These are phyloP conservation scores for Canavalia gladiata DNA, from an alignment of 306 rosid species.

Conservation along the genomic window DNA sequence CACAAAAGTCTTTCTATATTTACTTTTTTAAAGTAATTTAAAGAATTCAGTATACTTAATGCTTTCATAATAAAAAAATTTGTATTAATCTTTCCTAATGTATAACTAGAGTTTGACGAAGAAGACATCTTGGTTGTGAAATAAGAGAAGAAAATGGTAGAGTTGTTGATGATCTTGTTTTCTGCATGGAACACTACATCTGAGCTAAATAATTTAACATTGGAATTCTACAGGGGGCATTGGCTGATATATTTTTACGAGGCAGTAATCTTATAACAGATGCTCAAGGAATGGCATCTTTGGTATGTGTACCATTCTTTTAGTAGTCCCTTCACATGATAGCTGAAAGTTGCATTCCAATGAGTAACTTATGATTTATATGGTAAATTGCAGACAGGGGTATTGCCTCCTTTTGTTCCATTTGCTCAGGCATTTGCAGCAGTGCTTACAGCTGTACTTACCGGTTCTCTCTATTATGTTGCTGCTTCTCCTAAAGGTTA, in stretches of 20 bases:
- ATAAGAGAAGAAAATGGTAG: not conserved
- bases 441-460: conserved; percentile 86
- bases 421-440: conserved; percentile 99
- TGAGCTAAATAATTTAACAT: conserved; percentile 18
- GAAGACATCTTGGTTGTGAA: conserved; percentile 34
- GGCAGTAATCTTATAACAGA: conserved; percentile 78
- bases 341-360: conserved; percentile 24
- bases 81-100: not conserved
- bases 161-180: not conserved
- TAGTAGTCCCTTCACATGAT: not conserved
- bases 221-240: conserved; percentile 71
- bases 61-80: too few relatives aligned
- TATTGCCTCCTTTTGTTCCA: conserved; percentile 92
- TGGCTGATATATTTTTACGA: conserved; percentile 89
- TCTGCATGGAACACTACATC: conserved; percentile 13
- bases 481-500: conserved; percentile 97
- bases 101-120: conserved; percentile 6
- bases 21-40: too few relatives aligned
- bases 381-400: conserved; percentile 71
- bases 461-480: conserved; percentile 89
- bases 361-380: conserved; percentile 39
- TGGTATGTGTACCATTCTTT: conserved; percentile 59
- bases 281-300: conserved; percentile 92
- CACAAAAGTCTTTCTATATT: too few relatives aligned
- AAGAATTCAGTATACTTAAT: too few relatives aligned